phyloP scores from a whole-genome alignment of 345 rosid genomes.

The Cochlearia excelsa region DNA sequence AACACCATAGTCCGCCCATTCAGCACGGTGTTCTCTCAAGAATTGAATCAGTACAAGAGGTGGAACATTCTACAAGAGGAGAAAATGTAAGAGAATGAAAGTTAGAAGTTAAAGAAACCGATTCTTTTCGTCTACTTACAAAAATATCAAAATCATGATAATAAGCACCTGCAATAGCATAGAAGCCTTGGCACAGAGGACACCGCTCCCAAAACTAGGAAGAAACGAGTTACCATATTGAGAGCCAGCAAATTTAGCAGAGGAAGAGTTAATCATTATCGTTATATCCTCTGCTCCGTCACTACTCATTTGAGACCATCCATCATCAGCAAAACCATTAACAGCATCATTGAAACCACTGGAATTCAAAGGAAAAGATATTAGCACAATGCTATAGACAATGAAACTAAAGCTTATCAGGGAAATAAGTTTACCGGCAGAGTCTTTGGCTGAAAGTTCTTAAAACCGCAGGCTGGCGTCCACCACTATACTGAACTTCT shows the following conservation, averaged over 20 bases:
- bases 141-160: conserved; percentile 4
- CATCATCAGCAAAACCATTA: conserved; percentile 87
- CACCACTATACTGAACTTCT: conserved; percentile 86
- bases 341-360: conserved; percentile 97
- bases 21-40: conserved; percentile 92
- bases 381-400: background rate
- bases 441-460: conserved; percentile 94
- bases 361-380: conserved; percentile 11
- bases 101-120: background rate
- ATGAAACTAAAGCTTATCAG: background rate
- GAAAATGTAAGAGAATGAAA: background rate
- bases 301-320: conserved; percentile 85
- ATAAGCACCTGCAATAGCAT: conserved; percentile 81
- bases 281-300: conserved; percentile 93
- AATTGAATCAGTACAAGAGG: conserved; percentile 86
- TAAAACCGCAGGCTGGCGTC: conserved; percentile 93
- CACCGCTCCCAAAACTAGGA: conserved; percentile 82
- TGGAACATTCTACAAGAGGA: conserved; percentile 67
- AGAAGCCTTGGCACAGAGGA: conserved; percentile 92
- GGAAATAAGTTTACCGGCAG: conserved; percentile 50
- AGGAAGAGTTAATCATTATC: conserved; percentile 68
- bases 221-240: conserved; percentile 60
- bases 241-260: conserved; percentile 62
- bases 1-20: conserved; percentile 95
- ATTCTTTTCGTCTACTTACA: background rate